Evolutionary conservation across 164 flowering plant species (phyloP).

Genomic region (Stephania cephalantha): DNA sequence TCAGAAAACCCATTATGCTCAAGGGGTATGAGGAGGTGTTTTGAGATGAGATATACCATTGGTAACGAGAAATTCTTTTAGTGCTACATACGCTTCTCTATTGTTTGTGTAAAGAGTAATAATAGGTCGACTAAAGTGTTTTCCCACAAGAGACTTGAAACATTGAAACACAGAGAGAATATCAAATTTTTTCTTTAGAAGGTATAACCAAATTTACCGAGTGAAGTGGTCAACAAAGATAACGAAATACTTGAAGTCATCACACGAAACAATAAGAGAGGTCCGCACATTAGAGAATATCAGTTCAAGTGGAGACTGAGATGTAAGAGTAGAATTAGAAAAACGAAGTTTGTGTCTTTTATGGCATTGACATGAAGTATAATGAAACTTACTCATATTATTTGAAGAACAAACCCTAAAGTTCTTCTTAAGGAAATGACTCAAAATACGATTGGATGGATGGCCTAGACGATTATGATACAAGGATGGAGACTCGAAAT

Average conservation of each 20-base stretch:
- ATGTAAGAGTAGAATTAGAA: not conserved
- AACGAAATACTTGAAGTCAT: not conserved
- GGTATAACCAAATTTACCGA: not conserved
- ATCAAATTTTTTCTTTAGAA: no score
- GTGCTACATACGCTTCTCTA: not conserved
- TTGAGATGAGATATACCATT: no score
- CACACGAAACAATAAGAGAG: not conserved
- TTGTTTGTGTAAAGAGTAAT: not conserved
- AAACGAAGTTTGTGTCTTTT: conserved; percentile 10
- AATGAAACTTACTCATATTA: not conserved
- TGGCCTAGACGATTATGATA: conserved; percentile 18
- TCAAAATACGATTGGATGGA: not conserved
- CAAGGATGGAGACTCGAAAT: not conserved
- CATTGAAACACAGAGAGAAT: no score
- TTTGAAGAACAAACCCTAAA: no score
- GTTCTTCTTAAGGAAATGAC: no score
- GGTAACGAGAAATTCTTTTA: not conserved
- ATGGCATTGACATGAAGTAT: conserved; percentile 12
- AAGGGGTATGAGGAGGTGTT: no score
- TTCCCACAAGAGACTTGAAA: no score
- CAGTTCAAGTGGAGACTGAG: conserved; percentile 6
- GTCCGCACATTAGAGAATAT: conserved; percentile 13
- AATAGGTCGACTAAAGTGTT: no score
- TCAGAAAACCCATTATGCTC: not conserved
- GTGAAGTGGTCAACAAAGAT: no score